These are phyloP conservation scores for Silene latifolia DNA, from an alignment of 148 eudicot species.

Conservation along the genomic window DNA sequence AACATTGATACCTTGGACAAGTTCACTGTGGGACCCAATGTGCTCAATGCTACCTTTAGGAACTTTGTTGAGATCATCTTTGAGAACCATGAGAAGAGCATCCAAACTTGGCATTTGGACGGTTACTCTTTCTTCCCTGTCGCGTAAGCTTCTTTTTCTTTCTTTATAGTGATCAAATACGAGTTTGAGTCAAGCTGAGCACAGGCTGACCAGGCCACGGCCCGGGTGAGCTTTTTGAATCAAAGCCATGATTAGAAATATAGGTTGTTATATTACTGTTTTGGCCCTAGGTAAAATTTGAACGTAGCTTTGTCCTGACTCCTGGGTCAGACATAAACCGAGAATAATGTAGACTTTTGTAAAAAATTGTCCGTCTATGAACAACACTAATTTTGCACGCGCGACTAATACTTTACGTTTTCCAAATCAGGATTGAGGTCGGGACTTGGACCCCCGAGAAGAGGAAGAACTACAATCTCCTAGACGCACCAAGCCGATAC, in stretches of 20 bases:
- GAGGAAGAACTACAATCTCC: constrained; percentile 54
- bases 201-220: no score
- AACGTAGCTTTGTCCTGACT: no score
- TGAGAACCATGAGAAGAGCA: constrained; percentile 45
- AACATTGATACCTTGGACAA: constrained; percentile 15
- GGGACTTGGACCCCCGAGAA: constrained; percentile 48
- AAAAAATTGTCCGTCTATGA: no score
- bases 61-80: constrained; percentile 46
- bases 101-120: constrained; percentile 45
- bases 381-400: no score
- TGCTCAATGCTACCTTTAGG: constrained; percentile 32
- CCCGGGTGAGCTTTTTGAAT: no score
- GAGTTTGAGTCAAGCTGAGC: no score
- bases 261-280: no score
- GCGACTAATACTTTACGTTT: background rate
- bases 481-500: constrained; percentile 48
- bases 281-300: no score
- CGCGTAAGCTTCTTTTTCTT: constrained; percentile 20
- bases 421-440: constrained; percentile 35
- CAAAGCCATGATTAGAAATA: no score
- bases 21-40: constrained; percentile 27
- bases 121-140: constrained; percentile 54
- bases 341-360: no score
- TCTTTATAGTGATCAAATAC: background rate
- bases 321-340: no score